Percentiles rank a stretch among this genome's conserved stretches.
These are phyloP conservation scores for Alternaria incomplexa DNA, from an alignment of 2,329 filamentous ascomycete species.

Conservation along the genomic window DNA sequence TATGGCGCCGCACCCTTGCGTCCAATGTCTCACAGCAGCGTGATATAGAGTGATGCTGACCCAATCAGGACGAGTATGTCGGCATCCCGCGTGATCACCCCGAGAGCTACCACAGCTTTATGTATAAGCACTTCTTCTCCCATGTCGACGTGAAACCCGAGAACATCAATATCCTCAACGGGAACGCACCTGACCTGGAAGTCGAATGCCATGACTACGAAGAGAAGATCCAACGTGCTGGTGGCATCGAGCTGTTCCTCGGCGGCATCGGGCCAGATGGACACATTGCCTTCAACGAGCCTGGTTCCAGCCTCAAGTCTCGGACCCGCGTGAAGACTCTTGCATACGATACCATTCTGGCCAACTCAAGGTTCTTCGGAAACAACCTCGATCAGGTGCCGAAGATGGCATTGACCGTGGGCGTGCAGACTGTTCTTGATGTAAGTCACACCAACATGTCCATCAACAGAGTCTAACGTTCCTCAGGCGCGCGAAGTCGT, in stretches of 20 bases:
- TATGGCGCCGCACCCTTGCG: conserved; percentile 20
- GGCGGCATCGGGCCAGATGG: conserved; percentile 86
- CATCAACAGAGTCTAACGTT: conserved; percentile 22
- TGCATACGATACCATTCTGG: conserved; percentile 84
- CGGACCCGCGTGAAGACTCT: conserved; percentile 85
- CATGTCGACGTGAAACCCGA: conserved; percentile 80
- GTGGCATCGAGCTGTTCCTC: conserved; percentile 85
- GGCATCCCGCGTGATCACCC: conserved; percentile 82
- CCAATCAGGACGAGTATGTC: conserved; percentile 78
- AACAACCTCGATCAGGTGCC: conserved; percentile 77
- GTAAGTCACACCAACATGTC: conserved; percentile 36
- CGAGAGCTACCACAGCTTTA: conserved; percentile 88
- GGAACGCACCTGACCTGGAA: conserved; percentile 76
- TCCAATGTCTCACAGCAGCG: conserved; percentile 24
- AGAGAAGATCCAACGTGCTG: conserved; percentile 73
- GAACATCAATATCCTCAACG: conserved; percentile 85
- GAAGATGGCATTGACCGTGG: conserved; percentile 82
- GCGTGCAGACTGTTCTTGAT: conserved; percentile 82
- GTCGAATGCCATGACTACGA: conserved; percentile 82
- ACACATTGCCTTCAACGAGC: conserved; percentile 91
- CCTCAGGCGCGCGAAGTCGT: conserved; percentile 73
- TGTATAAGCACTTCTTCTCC: conserved; percentile 92
- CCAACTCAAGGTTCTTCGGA: conserved; percentile 83
- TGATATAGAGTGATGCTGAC: conserved; percentile 28
- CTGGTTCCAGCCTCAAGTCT: conserved; percentile 77